Evolutionary conservation across 2,329 filamentous ascomycete species (phyloP), one percentile per base, ranked within the genome.

Genomic region (Ophiocordyceps camponoti-floridani): DNA sequence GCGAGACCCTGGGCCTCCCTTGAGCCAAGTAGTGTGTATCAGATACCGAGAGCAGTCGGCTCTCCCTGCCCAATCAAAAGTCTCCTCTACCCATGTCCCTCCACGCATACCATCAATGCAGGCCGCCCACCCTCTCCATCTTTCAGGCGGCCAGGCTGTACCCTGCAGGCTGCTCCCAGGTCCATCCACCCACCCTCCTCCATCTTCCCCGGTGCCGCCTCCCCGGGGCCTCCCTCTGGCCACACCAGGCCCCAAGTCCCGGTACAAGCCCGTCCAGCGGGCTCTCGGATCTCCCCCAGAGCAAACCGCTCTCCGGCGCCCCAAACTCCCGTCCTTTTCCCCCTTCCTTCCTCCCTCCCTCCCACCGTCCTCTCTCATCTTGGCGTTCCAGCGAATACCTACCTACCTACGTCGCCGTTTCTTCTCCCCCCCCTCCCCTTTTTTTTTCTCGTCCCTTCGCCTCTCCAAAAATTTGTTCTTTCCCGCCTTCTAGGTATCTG

Each of bases 401-500:
- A n/a, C n/a, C n/a, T n/a, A n/a, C n/a, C n/a, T n/a, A n/a, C 28
- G 9, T 30, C 9, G 28, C 28, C 28, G 28, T 30, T 10, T 23
- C 23, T 5, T 5, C 23, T 5, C 28, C 28, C 28, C 9, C 23
- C 23, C 23, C 23, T 5, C 28, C 28, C 28, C 9, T 30, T 30
- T 30, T 30, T 30, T 30, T 30, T 12, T 4, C 28, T 23, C 23
- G 3, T 5, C 23, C 23, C 23, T 23, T 23, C 23, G 23, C 23
- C 23, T 23, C 23, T 23, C 23, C 3, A 23, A 7, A 30, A 50
- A 62, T 58, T 49, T 51, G 48, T 47, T 50, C 46, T 49, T 43
- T 49, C 52, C 50, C 47, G 44, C 51, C 50, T 50, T 51, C 48
- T 51, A n/a, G n/a, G n/a, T n/a, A 50, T 53, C 33, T 2, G 6